Evolutionary conservation across 768 basidiomycete genomes (phyloP).

Genomic region (Stropharia rugosoannulata): DNA sequence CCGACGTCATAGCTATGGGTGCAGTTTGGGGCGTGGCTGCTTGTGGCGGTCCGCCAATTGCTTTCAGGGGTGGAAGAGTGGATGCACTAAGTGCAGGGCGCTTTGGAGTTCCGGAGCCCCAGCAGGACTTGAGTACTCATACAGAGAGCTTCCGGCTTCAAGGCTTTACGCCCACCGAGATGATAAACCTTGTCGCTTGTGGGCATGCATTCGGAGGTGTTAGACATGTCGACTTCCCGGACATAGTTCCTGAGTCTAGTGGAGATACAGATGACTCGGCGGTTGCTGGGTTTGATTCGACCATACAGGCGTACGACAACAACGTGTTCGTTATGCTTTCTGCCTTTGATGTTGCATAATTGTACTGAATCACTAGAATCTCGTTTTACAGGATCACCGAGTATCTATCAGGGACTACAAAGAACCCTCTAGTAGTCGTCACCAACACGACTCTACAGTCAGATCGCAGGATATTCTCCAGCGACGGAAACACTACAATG

Average conservation of each 20-base stretch:
- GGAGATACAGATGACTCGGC: conserved; percentile 11
- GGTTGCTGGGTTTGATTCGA: conserved; percentile 29
- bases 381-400: conserved; percentile 31
- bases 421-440: conserved; percentile 35
- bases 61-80: conserved; percentile 39
- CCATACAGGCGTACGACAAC: conserved; percentile 34
- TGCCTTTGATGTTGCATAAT: not conserved
- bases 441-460: conserved; percentile 35
- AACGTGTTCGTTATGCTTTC: conserved; percentile 28
- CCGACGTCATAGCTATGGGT: conserved; percentile 43
- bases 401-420: conserved; percentile 38
- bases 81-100: conserved; percentile 38
- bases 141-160: conserved; percentile 33
- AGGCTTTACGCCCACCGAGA: conserved; percentile 28
- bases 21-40: conserved; percentile 34
- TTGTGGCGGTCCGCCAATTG: conserved; percentile 44
- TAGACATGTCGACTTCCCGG: conserved; percentile 38
- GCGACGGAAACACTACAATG: conserved; percentile 42
- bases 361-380: not conserved
- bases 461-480: conserved; percentile 37
- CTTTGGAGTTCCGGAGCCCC: conserved; percentile 39
- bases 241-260: conserved; percentile 28
- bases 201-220: conserved; percentile 47
- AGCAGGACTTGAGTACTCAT: conserved; percentile 34
- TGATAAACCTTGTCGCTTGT: conserved; percentile 37